A percentile compares a stretch with the other conserved stretches of the same genome.
phyloP scores from a whole-genome alignment of 306 rosid species.

The Malus sylvestris region DNA sequence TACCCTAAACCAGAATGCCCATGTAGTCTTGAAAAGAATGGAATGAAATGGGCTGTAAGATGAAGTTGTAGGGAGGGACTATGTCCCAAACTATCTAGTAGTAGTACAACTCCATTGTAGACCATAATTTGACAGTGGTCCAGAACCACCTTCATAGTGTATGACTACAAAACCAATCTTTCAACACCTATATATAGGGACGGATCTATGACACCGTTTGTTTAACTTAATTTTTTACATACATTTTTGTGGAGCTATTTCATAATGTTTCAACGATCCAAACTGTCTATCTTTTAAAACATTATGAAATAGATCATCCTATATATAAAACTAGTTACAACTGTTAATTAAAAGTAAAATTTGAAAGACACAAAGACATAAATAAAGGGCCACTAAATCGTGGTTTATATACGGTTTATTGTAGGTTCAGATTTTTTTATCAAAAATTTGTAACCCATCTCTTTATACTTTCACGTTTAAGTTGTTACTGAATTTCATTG shows the following conservation, averaged over 20 bases:
- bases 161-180: background rate
- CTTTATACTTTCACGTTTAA: background rate
- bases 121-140: background rate
- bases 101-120: background rate
- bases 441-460: background rate
- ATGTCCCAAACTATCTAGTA: background rate
- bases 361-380: background rate
- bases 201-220: too few species aligned
- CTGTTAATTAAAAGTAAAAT: background rate
- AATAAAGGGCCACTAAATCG: background rate
- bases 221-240: too few species aligned
- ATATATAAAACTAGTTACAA: background rate
- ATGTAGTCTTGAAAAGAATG: background rate
- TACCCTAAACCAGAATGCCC: background rate
- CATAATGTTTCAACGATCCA: too few species aligned
- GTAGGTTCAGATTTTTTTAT: background rate
- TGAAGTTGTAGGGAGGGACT: background rate
- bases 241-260: too few species aligned
- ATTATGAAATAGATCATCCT: too few species aligned
- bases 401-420: background rate
- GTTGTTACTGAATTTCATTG: background rate
- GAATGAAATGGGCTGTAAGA: background rate
- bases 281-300: too few species aligned
- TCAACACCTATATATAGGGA: background rate
- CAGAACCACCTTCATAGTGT: background rate